These are phyloP conservation scores for Laetiporus sulphureus DNA, from an alignment of 1,284 basidiomycete species.

Conservation along the genomic window DNA sequence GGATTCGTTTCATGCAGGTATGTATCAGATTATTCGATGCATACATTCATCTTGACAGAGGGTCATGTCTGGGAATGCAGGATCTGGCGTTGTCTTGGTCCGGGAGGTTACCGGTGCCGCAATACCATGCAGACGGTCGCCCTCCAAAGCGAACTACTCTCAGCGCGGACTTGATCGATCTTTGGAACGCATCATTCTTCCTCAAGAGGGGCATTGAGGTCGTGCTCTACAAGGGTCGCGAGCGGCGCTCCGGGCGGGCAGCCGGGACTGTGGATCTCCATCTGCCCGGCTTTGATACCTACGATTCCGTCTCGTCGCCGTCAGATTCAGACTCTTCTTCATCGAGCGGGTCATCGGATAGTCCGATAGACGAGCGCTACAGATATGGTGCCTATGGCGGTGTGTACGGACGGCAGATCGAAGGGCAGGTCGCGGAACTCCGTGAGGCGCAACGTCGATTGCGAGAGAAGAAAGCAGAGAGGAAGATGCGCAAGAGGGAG, in stretches of 20 bases:
- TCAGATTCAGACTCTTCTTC: conserved; percentile 28
- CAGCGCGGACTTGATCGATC: conserved; percentile 61
- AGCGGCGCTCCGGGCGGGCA: conserved; percentile 59
- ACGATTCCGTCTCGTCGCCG: conserved; percentile 25
- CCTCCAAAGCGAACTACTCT: conserved; percentile 51
- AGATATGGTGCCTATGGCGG: conserved; percentile 33
- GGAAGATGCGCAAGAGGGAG: conserved; percentile 52
- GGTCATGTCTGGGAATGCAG: conserved; percentile 27
- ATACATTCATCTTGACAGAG: conserved; percentile 3
- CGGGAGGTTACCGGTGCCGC: conserved; percentile 59
- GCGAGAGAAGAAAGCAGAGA: conserved; percentile 45
- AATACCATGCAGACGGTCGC: conserved; percentile 37
- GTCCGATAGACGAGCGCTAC: conserved; percentile 29
- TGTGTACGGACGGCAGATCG: conserved; percentile 26
- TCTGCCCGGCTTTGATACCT: conserved; percentile 41
- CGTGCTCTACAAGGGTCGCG: conserved; percentile 67
- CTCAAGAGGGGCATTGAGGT: conserved; percentile 62
- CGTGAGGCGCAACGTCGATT: conserved; percentile 42
- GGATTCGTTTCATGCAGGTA: conserved; percentile 71
- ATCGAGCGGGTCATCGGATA: conserved; percentile 32
- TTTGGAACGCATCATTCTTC: conserved; percentile 76
- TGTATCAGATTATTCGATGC: no score
- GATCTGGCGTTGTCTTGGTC: conserved; percentile 68
- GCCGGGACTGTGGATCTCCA: conserved; percentile 47
- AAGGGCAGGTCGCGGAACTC: conserved; percentile 31